A percentile compares a stretch with the other conserved stretches of the same genome.
Evolutionary conservation across 805 yeast genomes (phyloP).

Genomic region (Cephaloascus fragrans): DNA sequence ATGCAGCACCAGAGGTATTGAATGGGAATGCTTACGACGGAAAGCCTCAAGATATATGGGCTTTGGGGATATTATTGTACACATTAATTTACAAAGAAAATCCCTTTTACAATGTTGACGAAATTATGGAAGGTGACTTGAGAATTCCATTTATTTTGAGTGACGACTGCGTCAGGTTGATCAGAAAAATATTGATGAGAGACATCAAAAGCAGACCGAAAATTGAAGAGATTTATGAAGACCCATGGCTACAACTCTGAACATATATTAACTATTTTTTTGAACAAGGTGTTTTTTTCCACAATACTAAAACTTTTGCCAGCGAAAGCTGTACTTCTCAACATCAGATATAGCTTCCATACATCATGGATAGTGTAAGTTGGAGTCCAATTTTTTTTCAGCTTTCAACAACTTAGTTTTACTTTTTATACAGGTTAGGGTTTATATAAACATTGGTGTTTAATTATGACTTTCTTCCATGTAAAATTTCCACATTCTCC

Average conservation of each 20-base stretch:
- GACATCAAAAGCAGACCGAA: conserved; percentile 61
- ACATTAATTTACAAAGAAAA: conserved; percentile 89
- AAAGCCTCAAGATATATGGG: conserved; percentile 95
- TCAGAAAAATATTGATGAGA: conserved; percentile 57
- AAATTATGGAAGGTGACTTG: conserved; percentile 84
- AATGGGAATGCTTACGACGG: conserved; percentile 87
- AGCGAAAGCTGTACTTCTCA: no score
- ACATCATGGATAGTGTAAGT: no score
- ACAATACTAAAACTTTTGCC: no score
- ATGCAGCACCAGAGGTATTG: conserved; percentile 95
- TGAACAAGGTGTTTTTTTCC: no score
- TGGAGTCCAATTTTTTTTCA: no score
- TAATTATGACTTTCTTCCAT: no score
- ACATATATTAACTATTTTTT: no score
- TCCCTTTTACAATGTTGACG: conserved; percentile 93
- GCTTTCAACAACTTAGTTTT: no score
- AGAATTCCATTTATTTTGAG: conserved; percentile 61
- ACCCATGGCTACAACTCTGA: conserved; percentile 44
- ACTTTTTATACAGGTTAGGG: no score
- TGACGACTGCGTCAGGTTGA: conserved; percentile 50
- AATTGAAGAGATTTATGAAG: conserved; percentile 58
- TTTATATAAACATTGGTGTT: no score
- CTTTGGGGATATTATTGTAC: conserved; percentile 82
- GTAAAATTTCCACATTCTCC: no score
- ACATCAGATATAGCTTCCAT: no score